Conservation (phyloP, 1,284 basidiomycete species). For the Chondrostereum purpureum region DNA sequence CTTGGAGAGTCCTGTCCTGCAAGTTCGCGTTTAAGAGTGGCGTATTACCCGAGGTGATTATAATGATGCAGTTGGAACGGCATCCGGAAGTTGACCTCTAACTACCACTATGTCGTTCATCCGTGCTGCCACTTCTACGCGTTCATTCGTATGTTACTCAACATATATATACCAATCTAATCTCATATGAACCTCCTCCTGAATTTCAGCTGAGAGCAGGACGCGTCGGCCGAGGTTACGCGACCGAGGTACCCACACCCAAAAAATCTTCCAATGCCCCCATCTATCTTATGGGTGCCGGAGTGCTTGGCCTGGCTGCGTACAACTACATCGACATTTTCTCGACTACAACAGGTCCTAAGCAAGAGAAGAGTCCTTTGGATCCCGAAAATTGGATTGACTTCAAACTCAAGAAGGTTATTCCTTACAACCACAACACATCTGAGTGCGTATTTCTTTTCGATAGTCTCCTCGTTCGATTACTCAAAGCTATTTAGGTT, state of each 20-base stretch:
- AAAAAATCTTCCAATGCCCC: slow-evolving; percentile 42
- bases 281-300: slow-evolving; percentile 42
- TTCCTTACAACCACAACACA: slow-evolving; percentile 92
- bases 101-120: slow-evolving; percentile 40
- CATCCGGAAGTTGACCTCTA: no score
- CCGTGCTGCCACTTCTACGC: slow-evolving; percentile 30
- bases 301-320: slow-evolving; percentile 40
- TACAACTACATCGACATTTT: slow-evolving; percentile 42
- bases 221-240: slow-evolving; percentile 25
- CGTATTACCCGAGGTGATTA: no score
- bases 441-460: slow-evolving; percentile 41
- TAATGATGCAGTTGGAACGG: no score
- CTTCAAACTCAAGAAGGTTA: slow-evolving; percentile 79
- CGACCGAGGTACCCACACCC: slow-evolving; percentile 36
- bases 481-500: slow-evolving; percentile 41
- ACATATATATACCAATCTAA: neutral
- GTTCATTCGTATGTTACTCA: slow-evolving; percentile 32
- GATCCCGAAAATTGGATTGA: slow-evolving; percentile 70
- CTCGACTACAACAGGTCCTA: slow-evolving; percentile 23
- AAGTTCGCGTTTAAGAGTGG: no score
- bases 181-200: neutral
- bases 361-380: slow-evolving; percentile 57
- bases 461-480: slow-evolving; percentile 1
- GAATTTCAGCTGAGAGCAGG: slow-evolving; percentile 8
- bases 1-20: no score